phyloP scores from a whole-genome alignment of 2,329 filamentous ascomycete genomes.

The Xylaria sp. region DNA sequence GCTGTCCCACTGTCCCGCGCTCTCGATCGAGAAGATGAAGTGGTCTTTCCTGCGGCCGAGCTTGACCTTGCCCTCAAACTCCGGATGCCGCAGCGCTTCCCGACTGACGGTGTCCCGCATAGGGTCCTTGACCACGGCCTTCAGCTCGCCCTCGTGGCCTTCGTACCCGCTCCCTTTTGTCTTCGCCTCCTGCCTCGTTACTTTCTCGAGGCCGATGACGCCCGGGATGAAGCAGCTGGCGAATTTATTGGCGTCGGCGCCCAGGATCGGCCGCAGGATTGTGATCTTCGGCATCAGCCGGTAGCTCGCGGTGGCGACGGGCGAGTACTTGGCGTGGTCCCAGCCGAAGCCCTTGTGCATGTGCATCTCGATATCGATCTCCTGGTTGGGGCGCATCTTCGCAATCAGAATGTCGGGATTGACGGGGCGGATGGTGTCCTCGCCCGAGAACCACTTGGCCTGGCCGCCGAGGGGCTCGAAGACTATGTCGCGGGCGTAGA shows the following conservation, averaged over 20 bases:
- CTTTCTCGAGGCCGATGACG: slow-evolving; percentile 81
- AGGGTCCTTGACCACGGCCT: slow-evolving; percentile 86
- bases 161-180: slow-evolving; percentile 72
- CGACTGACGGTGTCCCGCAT: slow-evolving; percentile 96
- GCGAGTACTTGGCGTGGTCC: slow-evolving; percentile 97
- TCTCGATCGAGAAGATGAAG: slow-evolving; percentile 97
- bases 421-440: slow-evolving; percentile 75
- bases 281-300: slow-evolving; percentile 87
- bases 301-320: slow-evolving; percentile 94
- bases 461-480: slow-evolving; percentile 83
- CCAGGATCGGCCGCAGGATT: slow-evolving; percentile 85
- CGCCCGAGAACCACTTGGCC: slow-evolving; percentile 72
- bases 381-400: slow-evolving; percentile 91
- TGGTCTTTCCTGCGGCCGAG: slow-evolving; percentile 90
- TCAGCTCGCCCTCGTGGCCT: slow-evolving; percentile 79
- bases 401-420: slow-evolving; percentile 95
- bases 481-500: slow-evolving; percentile 80
- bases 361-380: slow-evolving; percentile 87
- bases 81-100: slow-evolving; percentile 88
- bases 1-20: slow-evolving; percentile 92
- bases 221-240: slow-evolving; percentile 87
- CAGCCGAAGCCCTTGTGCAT: slow-evolving; percentile 93
- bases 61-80: slow-evolving; percentile 96
- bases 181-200: slow-evolving; percentile 73
- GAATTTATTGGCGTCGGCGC: slow-evolving; percentile 89